Evolutionary conservation across 106 monocot genomes (phyloP).

Genomic region (Acanthochlamys bracteata): DNA sequence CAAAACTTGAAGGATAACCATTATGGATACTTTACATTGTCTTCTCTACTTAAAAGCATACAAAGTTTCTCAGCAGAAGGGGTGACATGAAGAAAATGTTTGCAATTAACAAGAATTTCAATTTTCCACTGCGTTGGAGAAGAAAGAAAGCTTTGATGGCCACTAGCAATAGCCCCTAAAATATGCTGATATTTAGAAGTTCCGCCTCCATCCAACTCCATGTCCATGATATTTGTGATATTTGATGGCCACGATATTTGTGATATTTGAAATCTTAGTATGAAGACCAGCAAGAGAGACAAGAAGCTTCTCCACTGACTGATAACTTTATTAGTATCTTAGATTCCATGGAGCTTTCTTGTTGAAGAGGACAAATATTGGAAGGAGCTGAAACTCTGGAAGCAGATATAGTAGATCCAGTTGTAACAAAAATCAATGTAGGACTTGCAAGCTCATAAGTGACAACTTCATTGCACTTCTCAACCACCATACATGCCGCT

Average conservation of each 20-base stretch:
- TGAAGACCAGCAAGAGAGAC: slow-evolving; percentile 39
- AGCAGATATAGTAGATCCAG: slow-evolving; percentile 33
- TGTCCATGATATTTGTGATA: slow-evolving; percentile 39
- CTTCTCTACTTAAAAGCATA: slow-evolving; percentile 38
- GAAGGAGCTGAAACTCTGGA: slow-evolving; percentile 46
- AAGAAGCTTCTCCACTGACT: slow-evolving; percentile 55
- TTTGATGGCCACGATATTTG: slow-evolving; percentile 13
- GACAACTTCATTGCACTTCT: slow-evolving; percentile 39
- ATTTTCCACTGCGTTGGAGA: slow-evolving; percentile 42
- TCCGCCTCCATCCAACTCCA: slow-evolving; percentile 66
- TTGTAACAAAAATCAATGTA: slow-evolving; percentile 29
- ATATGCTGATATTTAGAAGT: slow-evolving; percentile 41
- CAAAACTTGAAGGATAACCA: background rate
- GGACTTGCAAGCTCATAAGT: slow-evolving; percentile 13
- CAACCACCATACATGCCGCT: slow-evolving; percentile 34
- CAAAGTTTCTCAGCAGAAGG: slow-evolving; percentile 51
- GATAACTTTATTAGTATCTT: slow-evolving; percentile 22
- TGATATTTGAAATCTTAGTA: slow-evolving; percentile 12
- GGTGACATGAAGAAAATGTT: slow-evolving; percentile 60
- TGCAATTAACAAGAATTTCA: slow-evolving; percentile 44
- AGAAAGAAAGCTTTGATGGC: slow-evolving; percentile 12
- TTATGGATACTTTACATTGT: slow-evolving; percentile 42
- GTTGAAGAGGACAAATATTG: slow-evolving; percentile 34
- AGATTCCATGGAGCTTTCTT: slow-evolving; percentile 8
- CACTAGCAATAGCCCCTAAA: slow-evolving; percentile 22